Conservation (phyloP, 306 rosid genomes). For the Quercus bicolor region DNA sequence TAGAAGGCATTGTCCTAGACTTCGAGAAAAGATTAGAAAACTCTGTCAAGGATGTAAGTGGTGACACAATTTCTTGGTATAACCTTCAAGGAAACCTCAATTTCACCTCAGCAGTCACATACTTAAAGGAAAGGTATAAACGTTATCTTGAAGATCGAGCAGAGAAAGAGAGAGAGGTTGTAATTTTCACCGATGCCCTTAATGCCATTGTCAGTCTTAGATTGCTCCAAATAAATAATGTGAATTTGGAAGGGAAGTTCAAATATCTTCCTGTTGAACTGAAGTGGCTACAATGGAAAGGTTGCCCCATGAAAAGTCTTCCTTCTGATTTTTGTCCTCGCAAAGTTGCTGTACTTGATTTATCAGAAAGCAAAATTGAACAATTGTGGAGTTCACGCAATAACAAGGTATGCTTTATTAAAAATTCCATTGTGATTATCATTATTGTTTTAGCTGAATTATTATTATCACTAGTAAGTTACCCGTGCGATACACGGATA, state of each 20-base stretch:
- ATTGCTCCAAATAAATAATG: constrained; percentile 53
- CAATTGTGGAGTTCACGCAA: constrained; percentile 18
- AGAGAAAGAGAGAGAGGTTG: constrained; percentile 18
- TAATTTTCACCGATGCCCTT: constrained; percentile 29
- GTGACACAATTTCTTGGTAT: constrained; percentile 19
- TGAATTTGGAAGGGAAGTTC: constrained; percentile 39
- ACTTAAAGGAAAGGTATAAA: constrained; percentile 30
- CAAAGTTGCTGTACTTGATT: constrained; percentile 57
- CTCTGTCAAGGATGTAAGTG: not conserved
- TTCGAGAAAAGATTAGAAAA: not conserved
- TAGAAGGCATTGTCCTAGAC: constrained; percentile 55
- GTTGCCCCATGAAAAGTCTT: constrained; percentile 41
- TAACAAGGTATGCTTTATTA: constrained; percentile 26
- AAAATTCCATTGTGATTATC: not conserved
- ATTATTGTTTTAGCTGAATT: too few species aligned
- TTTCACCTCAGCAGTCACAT: constrained; percentile 23
- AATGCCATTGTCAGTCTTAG: constrained; percentile 39
- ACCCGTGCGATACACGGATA: too few species aligned
- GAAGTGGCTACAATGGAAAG: constrained; percentile 72
- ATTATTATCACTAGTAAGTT: too few species aligned
- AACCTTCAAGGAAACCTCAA: constrained; percentile 23
- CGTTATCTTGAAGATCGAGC: constrained; percentile 14
- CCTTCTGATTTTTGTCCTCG: constrained; percentile 41
- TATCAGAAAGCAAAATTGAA: constrained; percentile 40
- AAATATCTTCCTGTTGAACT: constrained; percentile 37